phyloP scores from a whole-genome alignment of 2,329 filamentous ascomycete species.

The Capronia coronata region DNA sequence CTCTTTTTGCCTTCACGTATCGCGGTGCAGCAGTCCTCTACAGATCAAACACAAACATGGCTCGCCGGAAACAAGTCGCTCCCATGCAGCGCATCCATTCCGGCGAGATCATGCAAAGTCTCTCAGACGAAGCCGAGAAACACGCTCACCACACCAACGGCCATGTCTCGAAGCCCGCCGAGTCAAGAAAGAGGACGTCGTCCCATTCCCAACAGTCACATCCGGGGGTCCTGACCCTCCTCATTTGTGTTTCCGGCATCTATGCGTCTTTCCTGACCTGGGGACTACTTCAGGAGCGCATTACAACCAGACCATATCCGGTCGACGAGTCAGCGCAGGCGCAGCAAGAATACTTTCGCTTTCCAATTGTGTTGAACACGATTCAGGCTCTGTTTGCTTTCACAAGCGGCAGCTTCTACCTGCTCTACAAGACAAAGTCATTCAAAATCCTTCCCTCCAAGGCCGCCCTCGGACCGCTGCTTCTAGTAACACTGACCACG shows the following conservation, averaged over 20 bases:
- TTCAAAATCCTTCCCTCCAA: slow-evolving; percentile 65
- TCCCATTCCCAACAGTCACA: slow-evolving; percentile 32
- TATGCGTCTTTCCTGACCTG: slow-evolving; percentile 95
- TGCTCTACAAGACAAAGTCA: slow-evolving; percentile 56
- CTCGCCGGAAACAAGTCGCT: slow-evolving; percentile 61
- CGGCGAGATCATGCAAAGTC: slow-evolving; percentile 54
- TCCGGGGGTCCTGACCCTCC: slow-evolving; percentile 65
- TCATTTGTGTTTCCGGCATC: slow-evolving; percentile 87
- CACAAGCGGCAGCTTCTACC: slow-evolving; percentile 73
- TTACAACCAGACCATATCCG: slow-evolving; percentile 81
- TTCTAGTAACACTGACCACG: slow-evolving; percentile 78
- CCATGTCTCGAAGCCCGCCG: slow-evolving; percentile 19
- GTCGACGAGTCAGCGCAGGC: slow-evolving; percentile 39
- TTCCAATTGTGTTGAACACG: slow-evolving; percentile 91
- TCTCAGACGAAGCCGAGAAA: slow-evolving; percentile 32
- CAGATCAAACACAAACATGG: no score
- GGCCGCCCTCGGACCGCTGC: slow-evolving; percentile 67
- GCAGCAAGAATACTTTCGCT: slow-evolving; percentile 70
- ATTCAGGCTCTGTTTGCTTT: slow-evolving; percentile 88
- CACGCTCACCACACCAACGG: slow-evolving; percentile 33
- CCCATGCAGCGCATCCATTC: slow-evolving; percentile 61
- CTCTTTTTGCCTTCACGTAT: no score
- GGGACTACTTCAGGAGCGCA: slow-evolving; percentile 93
- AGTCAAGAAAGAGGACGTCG: background rate
- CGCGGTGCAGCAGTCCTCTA: no score